phyloP scores from a whole-genome alignment of 768 basidiomycete genomes.

The Lactarius akahatsu region DNA sequence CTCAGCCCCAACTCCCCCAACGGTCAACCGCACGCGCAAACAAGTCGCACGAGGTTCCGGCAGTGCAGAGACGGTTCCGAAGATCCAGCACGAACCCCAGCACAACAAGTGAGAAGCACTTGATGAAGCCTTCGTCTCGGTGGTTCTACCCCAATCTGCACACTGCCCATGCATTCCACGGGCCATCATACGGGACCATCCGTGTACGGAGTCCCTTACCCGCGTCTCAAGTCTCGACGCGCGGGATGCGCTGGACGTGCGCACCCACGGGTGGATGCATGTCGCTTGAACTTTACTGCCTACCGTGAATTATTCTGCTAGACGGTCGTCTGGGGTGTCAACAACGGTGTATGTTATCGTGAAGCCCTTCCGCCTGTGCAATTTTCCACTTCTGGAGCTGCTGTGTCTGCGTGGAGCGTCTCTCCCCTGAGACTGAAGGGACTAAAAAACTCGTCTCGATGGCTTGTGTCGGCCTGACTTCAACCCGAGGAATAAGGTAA shows the following conservation, averaged over 20 bases:
- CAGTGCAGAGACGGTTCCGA: background rate
- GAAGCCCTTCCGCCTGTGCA: background rate
- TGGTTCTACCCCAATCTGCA: slow-evolving; percentile 56
- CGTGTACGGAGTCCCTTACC: slow-evolving; percentile 43
- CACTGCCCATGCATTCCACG: slow-evolving; percentile 59
- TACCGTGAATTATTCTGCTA: background rate
- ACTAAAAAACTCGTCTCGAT: slow-evolving; percentile 33
- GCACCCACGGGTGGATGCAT: slow-evolving; percentile 38
- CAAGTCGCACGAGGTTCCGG: background rate
- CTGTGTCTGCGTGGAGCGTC: background rate
- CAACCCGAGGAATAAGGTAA: slow-evolving; percentile 49
- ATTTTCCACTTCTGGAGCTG: background rate
- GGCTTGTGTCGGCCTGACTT: slow-evolving; percentile 76
- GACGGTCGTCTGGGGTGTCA: background rate
- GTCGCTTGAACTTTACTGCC: slow-evolving; percentile 41
- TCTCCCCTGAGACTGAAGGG: background rate
- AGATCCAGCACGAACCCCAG: slow-evolving; percentile 9
- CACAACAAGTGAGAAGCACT: slow-evolving; percentile 12
- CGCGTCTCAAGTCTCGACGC: slow-evolving; percentile 47
- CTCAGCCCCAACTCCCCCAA: background rate
- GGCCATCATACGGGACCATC: slow-evolving; percentile 34
- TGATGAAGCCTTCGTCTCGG: slow-evolving; percentile 18
- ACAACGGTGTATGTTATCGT: background rate
- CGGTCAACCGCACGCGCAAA: background rate
- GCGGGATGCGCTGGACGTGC: slow-evolving; percentile 37